Base-by-base conservation (phyloP, 192 early-diverging fungal genomes). In the Linnemannia elongata region DNA sequence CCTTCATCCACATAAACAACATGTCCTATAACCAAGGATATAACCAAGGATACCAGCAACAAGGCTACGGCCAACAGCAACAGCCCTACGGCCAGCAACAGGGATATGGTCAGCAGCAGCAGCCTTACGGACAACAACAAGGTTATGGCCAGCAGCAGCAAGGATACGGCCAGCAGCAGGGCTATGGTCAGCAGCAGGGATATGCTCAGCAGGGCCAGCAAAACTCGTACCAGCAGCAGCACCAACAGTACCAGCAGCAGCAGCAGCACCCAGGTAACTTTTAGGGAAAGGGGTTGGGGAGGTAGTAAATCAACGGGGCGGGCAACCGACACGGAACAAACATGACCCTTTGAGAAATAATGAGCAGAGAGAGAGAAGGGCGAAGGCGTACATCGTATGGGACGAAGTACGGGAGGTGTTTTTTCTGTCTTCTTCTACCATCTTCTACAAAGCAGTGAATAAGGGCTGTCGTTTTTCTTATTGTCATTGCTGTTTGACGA, bases 21-120 rank as follows among this genome's bases (percentile, higher is more conserved):
- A 74, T 78, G 75, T 45, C 82, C 35, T 78, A 83, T 49, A 83
- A 83, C 72, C 82, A 83, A 49, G 82, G 82, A 77, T 78, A 78
- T 60, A 72, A 72, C 47, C 60, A 63, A 30, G 82, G 77, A 15
- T 83, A 83, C 52, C 68, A 76, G 52, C 81, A 76, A 42, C 69
- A 71, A 24, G 41, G 41, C n/a, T 73, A 73, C 27, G 72, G 44
- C 27, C 60, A 63, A 30, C 60, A 63, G 12, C 60, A 63, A 22
- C 76, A 78, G 35, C 76, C 60, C 39, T 78, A 78, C 45, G 77
- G 77, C 9, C 77, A 79, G 49, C 77, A 79, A 54, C 35, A 63
- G 22, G 55, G 57, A 2, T 75, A 75, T n/a, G 74, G 47, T 7
- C 74, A 75, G 18, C 74, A 75, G n/a, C 47, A 57, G n/a, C 75